A percentile compares a stretch with the other conserved stretches of the same genome.
These are phyloP conservation scores for Pulveroboletus sp. DNA, from an alignment of 768 basidiomycete genomes.

Conservation along the genomic window DNA sequence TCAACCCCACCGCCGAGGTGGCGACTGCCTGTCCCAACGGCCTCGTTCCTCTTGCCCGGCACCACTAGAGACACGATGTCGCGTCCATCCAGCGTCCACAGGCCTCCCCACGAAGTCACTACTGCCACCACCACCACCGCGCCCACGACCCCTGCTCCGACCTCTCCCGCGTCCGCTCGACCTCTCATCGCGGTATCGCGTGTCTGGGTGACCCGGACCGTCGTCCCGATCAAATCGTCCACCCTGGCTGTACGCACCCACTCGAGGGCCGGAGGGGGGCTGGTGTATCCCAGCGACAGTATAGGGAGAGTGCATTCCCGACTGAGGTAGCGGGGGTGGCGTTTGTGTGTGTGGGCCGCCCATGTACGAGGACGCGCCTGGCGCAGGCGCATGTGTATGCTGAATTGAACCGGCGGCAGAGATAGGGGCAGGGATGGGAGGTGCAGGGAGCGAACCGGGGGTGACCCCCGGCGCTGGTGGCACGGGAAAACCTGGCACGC, in stretches of 20 bases:
- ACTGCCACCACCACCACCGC: slow-evolving; percentile 11
- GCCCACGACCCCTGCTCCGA: slow-evolving; percentile 27
- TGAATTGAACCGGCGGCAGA: background rate
- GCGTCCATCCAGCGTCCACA: slow-evolving; percentile 39
- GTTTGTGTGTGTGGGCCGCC: slow-evolving; percentile 10
- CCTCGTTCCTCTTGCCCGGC: slow-evolving; percentile 19
- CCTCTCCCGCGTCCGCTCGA: slow-evolving; percentile 33
- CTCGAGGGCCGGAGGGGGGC: slow-evolving; percentile 25
- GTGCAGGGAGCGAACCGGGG: no score
- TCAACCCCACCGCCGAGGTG: slow-evolving; percentile 26
- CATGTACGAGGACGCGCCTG: slow-evolving; percentile 15
- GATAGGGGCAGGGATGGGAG: background rate
- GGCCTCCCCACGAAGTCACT: slow-evolving; percentile 33
- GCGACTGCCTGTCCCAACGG: slow-evolving; percentile 27
- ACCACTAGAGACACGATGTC: slow-evolving; percentile 24
- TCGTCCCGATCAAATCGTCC: slow-evolving; percentile 26
- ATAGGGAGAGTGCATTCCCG: slow-evolving; percentile 20
- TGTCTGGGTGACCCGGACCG: slow-evolving; percentile 13
- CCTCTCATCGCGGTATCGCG: slow-evolving; percentile 29
- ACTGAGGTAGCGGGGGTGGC: slow-evolving; percentile 25
- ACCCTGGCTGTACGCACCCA: slow-evolving; percentile 26
- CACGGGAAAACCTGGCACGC: slow-evolving; percentile 22
- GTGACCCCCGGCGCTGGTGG: slow-evolving; percentile 14
- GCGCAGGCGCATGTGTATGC: background rate
- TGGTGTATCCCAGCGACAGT: slow-evolving; percentile 15